Evolutionary conservation across 306 rosid species (phyloP).

Genomic region (Dalbergia cochinchinensis): DNA sequence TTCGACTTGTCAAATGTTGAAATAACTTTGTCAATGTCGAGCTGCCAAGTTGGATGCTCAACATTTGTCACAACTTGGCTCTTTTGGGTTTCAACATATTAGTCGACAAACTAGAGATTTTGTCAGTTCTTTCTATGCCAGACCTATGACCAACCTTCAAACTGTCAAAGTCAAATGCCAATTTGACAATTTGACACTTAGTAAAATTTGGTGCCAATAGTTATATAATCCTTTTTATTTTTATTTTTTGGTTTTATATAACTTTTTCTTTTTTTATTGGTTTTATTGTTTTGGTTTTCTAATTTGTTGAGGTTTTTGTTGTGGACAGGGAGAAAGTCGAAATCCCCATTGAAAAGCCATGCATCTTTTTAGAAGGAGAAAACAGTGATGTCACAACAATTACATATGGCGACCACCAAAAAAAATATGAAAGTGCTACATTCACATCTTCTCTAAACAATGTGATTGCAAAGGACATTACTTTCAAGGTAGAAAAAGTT

Average conservation of each 20-base stretch:
- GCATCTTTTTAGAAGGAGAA: slow-evolving; percentile 49
- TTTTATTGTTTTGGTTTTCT: not conserved
- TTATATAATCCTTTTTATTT: not conserved
- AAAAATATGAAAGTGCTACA: slow-evolving; percentile 52
- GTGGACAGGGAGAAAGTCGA: slow-evolving; percentile 53
- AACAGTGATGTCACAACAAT: slow-evolving; percentile 33
- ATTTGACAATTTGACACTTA: too few relatives aligned
- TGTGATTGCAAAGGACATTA: slow-evolving; percentile 47
- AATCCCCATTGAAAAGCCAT: slow-evolving; percentile 37
- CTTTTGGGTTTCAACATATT: too few relatives aligned
- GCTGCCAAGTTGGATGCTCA: too few relatives aligned
- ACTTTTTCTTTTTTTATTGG: too few relatives aligned
- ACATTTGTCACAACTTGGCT: too few relatives aligned
- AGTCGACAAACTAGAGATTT: too few relatives aligned
- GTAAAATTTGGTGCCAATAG: too few relatives aligned
- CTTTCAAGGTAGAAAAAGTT: slow-evolving; percentile 46
- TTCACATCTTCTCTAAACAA: slow-evolving; percentile 46
- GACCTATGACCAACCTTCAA: too few relatives aligned
- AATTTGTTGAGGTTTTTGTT: not conserved
- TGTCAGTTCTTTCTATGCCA: too few relatives aligned
- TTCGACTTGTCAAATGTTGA: too few relatives aligned
- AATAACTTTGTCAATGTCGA: too few relatives aligned
- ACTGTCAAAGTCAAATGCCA: too few relatives aligned
- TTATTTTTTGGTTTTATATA: not conserved
- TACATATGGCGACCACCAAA: slow-evolving; percentile 39